A percentile compares a stretch with the other conserved stretches of the same genome.
Conservation (phyloP, 306 rosid species). For the Albizia julibrissin region DNA sequence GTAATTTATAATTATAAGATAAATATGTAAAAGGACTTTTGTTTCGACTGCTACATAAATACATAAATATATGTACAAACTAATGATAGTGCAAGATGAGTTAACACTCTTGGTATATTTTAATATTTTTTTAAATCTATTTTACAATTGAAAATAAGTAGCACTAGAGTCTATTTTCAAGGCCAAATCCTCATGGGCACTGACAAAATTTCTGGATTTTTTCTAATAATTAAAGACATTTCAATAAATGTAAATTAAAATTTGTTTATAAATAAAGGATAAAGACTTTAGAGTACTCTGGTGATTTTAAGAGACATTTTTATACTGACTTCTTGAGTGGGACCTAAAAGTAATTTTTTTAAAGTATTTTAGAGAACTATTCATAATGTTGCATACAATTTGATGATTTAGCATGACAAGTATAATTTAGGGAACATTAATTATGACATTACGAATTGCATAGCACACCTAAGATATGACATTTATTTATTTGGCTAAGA, state of each 20-base stretch:
- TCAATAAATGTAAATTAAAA: too few relatives aligned
- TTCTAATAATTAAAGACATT: too few relatives aligned
- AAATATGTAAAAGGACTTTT: too few relatives aligned
- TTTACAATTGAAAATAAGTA: not conserved
- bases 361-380: not conserved
- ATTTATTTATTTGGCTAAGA: not conserved
- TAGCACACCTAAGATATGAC: not conserved
- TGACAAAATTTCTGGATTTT: too few relatives aligned
- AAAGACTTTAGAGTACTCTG: not conserved
- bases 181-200: not conserved
- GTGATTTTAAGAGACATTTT: not conserved
- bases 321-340: too few relatives aligned
- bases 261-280: too few relatives aligned
- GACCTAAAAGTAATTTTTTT: too few relatives aligned
- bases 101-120: not conserved
- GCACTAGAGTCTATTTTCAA: not conserved
- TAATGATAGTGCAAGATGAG: too few relatives aligned
- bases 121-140: not conserved
- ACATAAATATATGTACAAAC: too few relatives aligned
- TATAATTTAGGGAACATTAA: not conserved
- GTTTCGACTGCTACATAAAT: too few relatives aligned
- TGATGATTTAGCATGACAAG: not conserved
- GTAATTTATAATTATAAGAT: too few relatives aligned
- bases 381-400: not conserved
- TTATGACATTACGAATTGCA: not conserved